phyloP scores from a whole-genome alignment of 345 rosid species.

The Corymbia maculata region DNA sequence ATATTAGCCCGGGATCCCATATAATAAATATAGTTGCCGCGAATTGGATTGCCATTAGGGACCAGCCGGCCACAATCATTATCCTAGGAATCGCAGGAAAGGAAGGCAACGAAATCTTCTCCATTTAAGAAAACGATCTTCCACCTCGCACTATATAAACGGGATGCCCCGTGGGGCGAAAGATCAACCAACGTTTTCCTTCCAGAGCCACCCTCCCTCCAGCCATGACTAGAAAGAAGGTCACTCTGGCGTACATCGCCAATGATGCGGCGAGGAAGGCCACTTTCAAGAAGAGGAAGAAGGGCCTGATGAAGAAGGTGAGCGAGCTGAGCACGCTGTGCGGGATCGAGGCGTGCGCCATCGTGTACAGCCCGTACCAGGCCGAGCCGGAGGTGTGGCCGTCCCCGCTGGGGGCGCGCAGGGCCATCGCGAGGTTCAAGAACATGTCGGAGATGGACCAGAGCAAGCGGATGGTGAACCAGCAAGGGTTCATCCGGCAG shows the following conservation, averaged over 20 bases:
- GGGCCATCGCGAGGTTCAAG: conserved; percentile 4
- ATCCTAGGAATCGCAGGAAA: not conserved
- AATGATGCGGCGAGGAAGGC: conserved; percentile 7
- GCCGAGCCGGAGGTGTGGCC: conserved; percentile 39
- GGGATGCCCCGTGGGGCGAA: not conserved
- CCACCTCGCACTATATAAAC: not conserved
- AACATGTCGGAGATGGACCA: conserved; percentile 34
- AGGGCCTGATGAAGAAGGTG: conserved; percentile 13
- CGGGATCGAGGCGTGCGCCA: conserved; percentile 11
- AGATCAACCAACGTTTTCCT: not conserved
- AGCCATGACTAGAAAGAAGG: conserved; percentile 15
- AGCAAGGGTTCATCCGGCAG: conserved; percentile 17
- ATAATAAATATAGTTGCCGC: not conserved
- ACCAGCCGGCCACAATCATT: not conserved
- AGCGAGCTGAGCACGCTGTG: conserved; percentile 11
- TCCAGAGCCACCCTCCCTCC: not conserved
- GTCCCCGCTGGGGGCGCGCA: conserved; percentile 4
- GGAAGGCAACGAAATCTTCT: not conserved
- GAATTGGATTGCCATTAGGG: not conserved
- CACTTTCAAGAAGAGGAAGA: conserved; percentile 17
- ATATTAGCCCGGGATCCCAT: not conserved
- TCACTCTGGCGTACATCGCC: not conserved
- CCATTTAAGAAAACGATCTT: not conserved
- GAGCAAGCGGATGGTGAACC: conserved; percentile 38
- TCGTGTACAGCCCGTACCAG: conserved; percentile 7